These are phyloP conservation scores for Cordyceps cateniannulata DNA, from an alignment of 2,329 filamentous ascomycete species.

Conservation along the genomic window DNA sequence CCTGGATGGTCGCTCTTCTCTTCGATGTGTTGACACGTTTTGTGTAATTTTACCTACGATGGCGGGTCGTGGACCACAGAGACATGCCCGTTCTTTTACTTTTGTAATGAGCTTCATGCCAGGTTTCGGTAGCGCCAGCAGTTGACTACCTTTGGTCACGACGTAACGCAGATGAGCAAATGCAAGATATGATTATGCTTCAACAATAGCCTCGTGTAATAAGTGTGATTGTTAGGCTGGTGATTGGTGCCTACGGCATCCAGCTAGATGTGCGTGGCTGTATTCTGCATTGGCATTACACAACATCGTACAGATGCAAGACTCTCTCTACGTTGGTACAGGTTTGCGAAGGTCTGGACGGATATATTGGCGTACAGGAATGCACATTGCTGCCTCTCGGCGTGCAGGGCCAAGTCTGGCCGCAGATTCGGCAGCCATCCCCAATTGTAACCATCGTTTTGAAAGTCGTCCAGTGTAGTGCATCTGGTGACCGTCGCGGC, in stretches of 20 bases:
- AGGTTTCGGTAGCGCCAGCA: neutral
- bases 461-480: neutral
- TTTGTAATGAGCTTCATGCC: neutral
- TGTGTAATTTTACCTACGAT: neutral
- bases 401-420: neutral
- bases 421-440: neutral
- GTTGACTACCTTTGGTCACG: neutral
- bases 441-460: neutral
- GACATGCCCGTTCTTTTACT: slow-evolving; percentile 1
- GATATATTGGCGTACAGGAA: too few species aligned
- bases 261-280: neutral
- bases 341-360: too few species aligned
- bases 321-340: too few species aligned
- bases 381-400: neutral
- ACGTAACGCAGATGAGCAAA: neutral
- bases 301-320: too few species aligned
- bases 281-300: neutral
- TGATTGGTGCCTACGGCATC: too few species aligned
- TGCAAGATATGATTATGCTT: neutral
- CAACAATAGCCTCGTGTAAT: neutral
- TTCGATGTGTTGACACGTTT: neutral
- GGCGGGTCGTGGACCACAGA: slow-evolving; percentile 1
- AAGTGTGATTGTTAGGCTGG: neutral
- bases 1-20: neutral
- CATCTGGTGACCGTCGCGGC: neutral